phyloP scores from a whole-genome alignment of 805 yeast genomes.

The Saccharomycopsis vini region DNA sequence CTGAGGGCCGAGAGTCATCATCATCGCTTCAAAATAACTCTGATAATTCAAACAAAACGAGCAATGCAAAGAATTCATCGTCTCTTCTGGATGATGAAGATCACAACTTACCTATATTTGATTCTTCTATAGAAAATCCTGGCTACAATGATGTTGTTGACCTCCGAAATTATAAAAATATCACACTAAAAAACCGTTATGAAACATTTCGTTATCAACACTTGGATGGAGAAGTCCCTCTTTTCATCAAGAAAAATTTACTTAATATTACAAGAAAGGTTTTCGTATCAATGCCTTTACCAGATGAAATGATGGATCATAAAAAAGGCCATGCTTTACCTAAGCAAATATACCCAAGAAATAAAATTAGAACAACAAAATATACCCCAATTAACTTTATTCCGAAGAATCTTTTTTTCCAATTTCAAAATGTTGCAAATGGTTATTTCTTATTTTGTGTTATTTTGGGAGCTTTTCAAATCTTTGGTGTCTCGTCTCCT shows the following conservation, averaged over 20 bases:
- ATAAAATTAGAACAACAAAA: constrained; percentile 55
- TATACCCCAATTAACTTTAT: constrained; percentile 45
- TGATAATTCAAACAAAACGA: too few species aligned
- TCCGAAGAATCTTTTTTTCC: constrained; percentile 46
- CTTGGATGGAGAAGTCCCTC: constrained; percentile 8
- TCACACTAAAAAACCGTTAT: constrained; percentile 7
- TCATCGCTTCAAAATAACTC: too few species aligned
- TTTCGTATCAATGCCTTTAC: constrained; percentile 42
- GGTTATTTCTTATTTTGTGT: constrained; percentile 46
- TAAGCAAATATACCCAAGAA: constrained; percentile 36
- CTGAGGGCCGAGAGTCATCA: too few species aligned
- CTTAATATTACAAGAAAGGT: constrained; percentile 27
- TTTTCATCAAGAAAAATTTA: constrained; percentile 9
- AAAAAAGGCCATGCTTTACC: constrained; percentile 22
- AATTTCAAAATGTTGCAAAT: constrained; percentile 53
- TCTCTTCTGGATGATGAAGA: background rate
- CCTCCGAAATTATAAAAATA: constrained; percentile 10
- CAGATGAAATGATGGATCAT: constrained; percentile 31
- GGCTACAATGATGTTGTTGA: constrained; percentile 11
- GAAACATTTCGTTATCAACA: constrained; percentile 2
- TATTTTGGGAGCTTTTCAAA: constrained; percentile 51
- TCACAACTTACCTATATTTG: background rate
- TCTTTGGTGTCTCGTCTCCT: constrained; percentile 67
- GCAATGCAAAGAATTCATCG: background rate
- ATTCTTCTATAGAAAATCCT: constrained; percentile 3